Base-by-base conservation (phyloP, 768 basidiomycete species). In the Kwoniella heveanensis region DNA sequence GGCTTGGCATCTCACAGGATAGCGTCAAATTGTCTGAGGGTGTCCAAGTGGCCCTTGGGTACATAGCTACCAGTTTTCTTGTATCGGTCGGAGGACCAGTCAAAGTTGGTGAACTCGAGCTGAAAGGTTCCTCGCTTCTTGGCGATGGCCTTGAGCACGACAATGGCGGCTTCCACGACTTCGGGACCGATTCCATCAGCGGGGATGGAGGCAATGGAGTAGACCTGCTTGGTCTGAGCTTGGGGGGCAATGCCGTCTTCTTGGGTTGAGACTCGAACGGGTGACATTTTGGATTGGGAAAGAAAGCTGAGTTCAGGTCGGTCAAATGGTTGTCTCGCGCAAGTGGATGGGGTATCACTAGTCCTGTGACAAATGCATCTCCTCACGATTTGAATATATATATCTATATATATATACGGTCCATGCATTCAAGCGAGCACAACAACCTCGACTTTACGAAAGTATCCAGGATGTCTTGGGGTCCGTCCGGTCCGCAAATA, bases 111-210 rank as follows among this genome's bases (percentile, higher is more conserved):
- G 61, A 84, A 85, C 64, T 84, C 80, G 44, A 85, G 72, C 3
- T 73, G 65, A 64, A 85, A 86, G 2, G 37, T 62, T 46, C 83
- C 83, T 39, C 83, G 82, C 57, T 82, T 80, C 64, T 78, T 71
- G 0, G 82, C 80, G 15, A 82, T 81, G 24, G 82, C 83, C 50
- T 84, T 80, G 21, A 86, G 74, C 66, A 83, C 84, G 3, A 82
- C 80, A 30, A 84, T 69, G 6, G 83, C 84, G 7, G 84, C 84
- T 10, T 83, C 81, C 73, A 84, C 84, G 2, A 85, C 85, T 68
- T 86, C 84, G 50, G 81, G 76, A 2, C 85, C 85, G 64, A 85
- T 85, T 7, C 85, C 85, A 73, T 85, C 85, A 17, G 84, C 85
- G 6, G 84, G 82, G 15, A 85, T 81, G 36, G 83, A 83, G 30